Percentiles rank a stretch among this genome's conserved stretches.
Evolutionary conservation across 2,329 filamentous ascomycete genomes (phyloP).

Genomic region (Aspergillus sp.): DNA sequence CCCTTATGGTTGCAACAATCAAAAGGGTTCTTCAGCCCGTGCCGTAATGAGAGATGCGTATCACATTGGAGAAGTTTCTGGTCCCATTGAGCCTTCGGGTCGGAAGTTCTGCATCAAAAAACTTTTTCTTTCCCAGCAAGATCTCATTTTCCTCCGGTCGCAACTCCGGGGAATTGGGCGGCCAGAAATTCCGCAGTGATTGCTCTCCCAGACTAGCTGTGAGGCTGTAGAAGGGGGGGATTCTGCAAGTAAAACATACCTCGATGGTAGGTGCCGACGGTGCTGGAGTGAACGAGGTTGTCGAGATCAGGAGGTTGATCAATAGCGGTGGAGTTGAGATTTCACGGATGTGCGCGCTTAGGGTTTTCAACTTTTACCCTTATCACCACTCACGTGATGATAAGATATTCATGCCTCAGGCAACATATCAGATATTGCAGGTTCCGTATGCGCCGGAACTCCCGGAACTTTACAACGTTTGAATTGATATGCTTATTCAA

Average conservation of each 20-base stretch:
- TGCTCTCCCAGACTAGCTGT: slow-evolving; percentile 47
- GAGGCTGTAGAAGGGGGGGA: slow-evolving; percentile 31
- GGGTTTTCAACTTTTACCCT: slow-evolving; percentile 29
- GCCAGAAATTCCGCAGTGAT: slow-evolving; percentile 33
- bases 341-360: slow-evolving; percentile 33
- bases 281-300: slow-evolving; percentile 28
- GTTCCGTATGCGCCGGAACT: background rate
- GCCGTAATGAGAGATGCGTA: slow-evolving; percentile 46
- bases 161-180: slow-evolving; percentile 14
- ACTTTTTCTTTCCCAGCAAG: slow-evolving; percentile 7
- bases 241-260: slow-evolving; percentile 38
- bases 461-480: background rate
- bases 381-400: slow-evolving; percentile 29
- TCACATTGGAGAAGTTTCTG: slow-evolving; percentile 30
- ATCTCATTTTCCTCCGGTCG: slow-evolving; percentile 8
- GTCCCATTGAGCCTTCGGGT: slow-evolving; percentile 7
- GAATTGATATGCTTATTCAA: slow-evolving; percentile 9
- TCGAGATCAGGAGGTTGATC: slow-evolving; percentile 14
- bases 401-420: slow-evolving; percentile 17
- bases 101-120: background rate
- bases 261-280: slow-evolving; percentile 33
- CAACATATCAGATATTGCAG: background rate
- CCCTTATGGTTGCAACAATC: slow-evolving; percentile 46
- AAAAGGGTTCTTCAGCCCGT: slow-evolving; percentile 69
- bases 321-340: slow-evolving; percentile 8